These are phyloP conservation scores for Ustilago cynodontis DNA, from an alignment of 1,284 basidiomycete species.

Conservation along the genomic window DNA sequence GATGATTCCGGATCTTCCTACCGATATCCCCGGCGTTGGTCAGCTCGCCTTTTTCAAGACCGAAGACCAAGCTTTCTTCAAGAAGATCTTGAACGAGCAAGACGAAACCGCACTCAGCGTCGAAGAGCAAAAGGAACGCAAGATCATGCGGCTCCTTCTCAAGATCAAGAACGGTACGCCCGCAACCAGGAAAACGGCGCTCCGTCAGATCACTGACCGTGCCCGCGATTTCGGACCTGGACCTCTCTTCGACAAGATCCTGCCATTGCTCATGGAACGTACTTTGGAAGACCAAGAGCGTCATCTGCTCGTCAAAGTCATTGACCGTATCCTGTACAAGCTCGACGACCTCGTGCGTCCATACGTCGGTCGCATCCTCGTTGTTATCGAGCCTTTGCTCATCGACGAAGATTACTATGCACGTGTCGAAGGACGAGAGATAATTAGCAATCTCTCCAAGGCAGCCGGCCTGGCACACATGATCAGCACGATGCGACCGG, in stretches of 20 bases:
- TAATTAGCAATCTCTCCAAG: constrained; percentile 98
- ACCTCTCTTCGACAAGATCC: constrained; percentile 99
- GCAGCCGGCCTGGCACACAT: constrained; percentile 99
- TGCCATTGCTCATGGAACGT: constrained; percentile 97
- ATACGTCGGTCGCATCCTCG: constrained; percentile 99
- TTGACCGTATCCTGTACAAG: constrained; percentile 98
- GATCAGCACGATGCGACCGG: constrained; percentile 99
- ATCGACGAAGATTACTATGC: constrained; percentile 99
- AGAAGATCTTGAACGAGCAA: constrained; percentile 93
- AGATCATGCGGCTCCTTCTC: constrained; percentile 98
- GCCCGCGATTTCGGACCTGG: constrained; percentile 98
- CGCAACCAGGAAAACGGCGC: constrained; percentile 95
- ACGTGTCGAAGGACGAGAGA: constrained; percentile 98
- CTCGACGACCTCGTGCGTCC: constrained; percentile 98
- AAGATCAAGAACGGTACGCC: constrained; percentile 99
- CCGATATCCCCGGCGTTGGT: constrained; percentile 97
- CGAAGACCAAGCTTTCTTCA: constrained; percentile 97
- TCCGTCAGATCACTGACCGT: constrained; percentile 99
- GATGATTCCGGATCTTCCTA: constrained; percentile 89
- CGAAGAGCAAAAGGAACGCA: constrained; percentile 99
- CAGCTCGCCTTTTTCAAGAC: constrained; percentile 97
- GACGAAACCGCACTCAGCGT: constrained; percentile 84
- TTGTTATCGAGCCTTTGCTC: constrained; percentile 97
- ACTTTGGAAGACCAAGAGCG: constrained; percentile 99
- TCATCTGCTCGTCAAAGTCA: constrained; percentile 98